Evolutionary conservation across 306 rosid genomes (phyloP), one percentile per base, ranked within the genome.

Genomic region (Aeschynomene evenia): DNA sequence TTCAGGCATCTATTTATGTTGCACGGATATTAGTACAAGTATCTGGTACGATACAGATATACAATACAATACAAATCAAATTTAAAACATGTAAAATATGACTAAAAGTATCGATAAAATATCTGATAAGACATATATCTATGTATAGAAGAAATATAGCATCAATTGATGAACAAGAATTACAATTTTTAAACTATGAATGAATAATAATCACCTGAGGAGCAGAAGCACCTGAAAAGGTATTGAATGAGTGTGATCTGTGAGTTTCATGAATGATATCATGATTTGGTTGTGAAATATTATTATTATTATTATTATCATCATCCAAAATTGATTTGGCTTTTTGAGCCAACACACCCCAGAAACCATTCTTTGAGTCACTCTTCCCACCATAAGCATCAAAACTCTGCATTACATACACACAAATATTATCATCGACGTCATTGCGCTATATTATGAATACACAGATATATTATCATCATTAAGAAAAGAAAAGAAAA

Each of bases 241-340:
- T 60, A 71, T 52, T 52, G 36, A 64, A 55, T 19, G 84, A 55
- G 52, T 46, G 61, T 11, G 91, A 81, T 71, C 78, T 63, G 48
- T 73, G 58, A 24, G 71, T 45, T 46, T 83, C 77, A 1, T 71
- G 50, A 61, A 6, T 43, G 53, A 22, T 52, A 15, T 76, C 79
- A 39, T 33, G 48, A 31, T 77, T 79, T 31, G 53, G 73, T 36
- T 59, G 18, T 16, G 78, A 40, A 37, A 37, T 37, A 36, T 4
- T 8, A 11, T 6, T 36, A 36, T 36, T 11, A 36, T 2, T 36
- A 50, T 40, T 11, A 66, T 75, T 66, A 40, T 84, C 91, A 14
- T 94, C 97, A 22, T 94, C 99, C 16, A 91, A 73, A 56, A 94
- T 91, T 72, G 97, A 86, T 82, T 89, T 91, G 5, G 99, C 97